Conservation (phyloP, 441 rosid species). For the Syzygium syzygioides region DNA sequence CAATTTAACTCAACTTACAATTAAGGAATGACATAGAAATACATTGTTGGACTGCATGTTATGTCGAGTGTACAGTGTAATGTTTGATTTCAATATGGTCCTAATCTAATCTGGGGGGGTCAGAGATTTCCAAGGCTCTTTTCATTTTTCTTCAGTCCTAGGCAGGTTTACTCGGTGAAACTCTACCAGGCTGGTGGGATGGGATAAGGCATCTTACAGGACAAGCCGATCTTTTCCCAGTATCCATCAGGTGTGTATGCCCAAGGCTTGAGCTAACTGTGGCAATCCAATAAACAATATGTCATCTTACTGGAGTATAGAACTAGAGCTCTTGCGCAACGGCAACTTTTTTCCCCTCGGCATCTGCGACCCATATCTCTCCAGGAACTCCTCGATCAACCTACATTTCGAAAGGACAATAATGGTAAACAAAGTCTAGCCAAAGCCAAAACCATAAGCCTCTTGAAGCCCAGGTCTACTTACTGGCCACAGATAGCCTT, state of each 20-base stretch:
- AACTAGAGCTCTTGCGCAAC: background rate
- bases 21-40: background rate
- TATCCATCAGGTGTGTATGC: background rate
- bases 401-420: constrained; percentile 19
- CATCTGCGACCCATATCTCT: constrained; percentile 44
- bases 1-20: background rate
- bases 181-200: background rate
- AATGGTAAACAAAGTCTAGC: background rate
- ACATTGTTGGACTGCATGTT: background rate
- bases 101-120: background rate
- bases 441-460: background rate
- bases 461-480: constrained; percentile 20
- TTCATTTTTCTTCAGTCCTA: background rate
- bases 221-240: background rate
- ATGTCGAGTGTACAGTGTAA: background rate
- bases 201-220: background rate
- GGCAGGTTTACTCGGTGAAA: background rate
- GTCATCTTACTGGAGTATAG: background rate
- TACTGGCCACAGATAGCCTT: constrained; percentile 69
- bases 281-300: background rate
- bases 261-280: background rate
- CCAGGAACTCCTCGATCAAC: constrained; percentile 80
- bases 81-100: background rate
- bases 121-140: background rate
- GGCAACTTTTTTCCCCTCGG: constrained; percentile 21